A percentile compares a stretch with the other conserved stretches of the same genome.
phyloP scores from a whole-genome alignment of 768 basidiomycete species.

The Serendipita vermifera region DNA sequence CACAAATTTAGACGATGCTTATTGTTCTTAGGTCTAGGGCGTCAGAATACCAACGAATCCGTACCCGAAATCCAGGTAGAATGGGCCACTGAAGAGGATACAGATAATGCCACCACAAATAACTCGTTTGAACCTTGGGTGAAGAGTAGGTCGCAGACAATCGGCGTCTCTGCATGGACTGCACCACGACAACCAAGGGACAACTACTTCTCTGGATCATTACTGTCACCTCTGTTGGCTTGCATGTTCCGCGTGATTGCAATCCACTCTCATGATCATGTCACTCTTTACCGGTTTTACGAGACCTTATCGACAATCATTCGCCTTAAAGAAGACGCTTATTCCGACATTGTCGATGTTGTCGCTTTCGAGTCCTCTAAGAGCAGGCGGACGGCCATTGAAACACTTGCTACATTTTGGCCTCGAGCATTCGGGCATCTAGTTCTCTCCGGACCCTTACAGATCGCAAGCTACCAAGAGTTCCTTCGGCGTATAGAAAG shows the following conservation, averaged over 20 bases:
- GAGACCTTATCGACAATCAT: conserved; percentile 43
- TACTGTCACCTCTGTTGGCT: conserved; percentile 50
- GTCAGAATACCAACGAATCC: background rate
- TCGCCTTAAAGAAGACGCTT: conserved; percentile 49
- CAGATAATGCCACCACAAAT: background rate
- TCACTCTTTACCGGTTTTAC: conserved; percentile 37
- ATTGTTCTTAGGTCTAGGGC: too few relatives aligned
- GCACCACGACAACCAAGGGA: conserved; percentile 42
- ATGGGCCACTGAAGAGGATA: conserved; percentile 26
- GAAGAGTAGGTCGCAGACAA: background rate
- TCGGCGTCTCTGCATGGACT: conserved; percentile 32
- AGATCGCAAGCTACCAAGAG: conserved; percentile 26
- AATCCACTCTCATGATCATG: conserved; percentile 23
- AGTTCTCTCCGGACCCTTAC: conserved; percentile 41
- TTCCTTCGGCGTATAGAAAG: conserved; percentile 15
- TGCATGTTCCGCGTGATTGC: conserved; percentile 44
- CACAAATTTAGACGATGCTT: too few relatives aligned
- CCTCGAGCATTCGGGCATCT: conserved; percentile 57
- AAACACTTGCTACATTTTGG: conserved; percentile 49
- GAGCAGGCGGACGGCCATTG: conserved; percentile 42
- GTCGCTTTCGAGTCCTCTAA: conserved; percentile 49
- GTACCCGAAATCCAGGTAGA: conserved; percentile 40
- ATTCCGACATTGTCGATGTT: conserved; percentile 58
- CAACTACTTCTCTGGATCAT: conserved; percentile 47
- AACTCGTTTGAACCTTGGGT: background rate